Base-by-base conservation (phyloP, 2,329 filamentous ascomycete genomes). In the Paecilomyces variotii region DNA sequence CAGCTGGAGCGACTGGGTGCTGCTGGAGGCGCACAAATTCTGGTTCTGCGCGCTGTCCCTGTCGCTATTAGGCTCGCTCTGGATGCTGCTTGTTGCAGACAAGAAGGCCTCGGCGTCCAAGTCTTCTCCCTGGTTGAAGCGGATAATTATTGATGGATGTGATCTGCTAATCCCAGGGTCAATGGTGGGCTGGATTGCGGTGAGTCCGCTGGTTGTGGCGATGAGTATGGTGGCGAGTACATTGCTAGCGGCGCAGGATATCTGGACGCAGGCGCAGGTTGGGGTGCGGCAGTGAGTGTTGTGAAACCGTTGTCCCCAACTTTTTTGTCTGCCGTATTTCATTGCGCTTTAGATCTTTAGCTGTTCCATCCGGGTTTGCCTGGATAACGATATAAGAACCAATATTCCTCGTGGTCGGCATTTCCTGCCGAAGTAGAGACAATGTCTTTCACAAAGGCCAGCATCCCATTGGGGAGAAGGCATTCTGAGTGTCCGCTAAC, bases 31-130 rank as follows among this genome's bases (percentile, higher is more conserved):
- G 0, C 84, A 88, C 72, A 81, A 84, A 56, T 86, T 88, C 71
- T 91, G 88, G 88, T 82, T 90, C 62, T 82, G 85, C 45, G 81
- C 81, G 0, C 74, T 90, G 25, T 74, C 74, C 10, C 80, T 82
- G 59, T 83, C 80, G 0, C 72, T 83, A 0, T 50, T 80, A 2
- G 67, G 68, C 0, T 61, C 64, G 10, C 30, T 68, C 0, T 71
- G 65, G 64, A 62, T 62, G 4, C 56, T 71, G 35, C 50, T 66
- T 74, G n/a, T 70, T 69, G 54, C 62, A 52, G 45, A 63, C 57
- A 54, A 53, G 54, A 3, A 57, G 51, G 59, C 56, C 19, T 11
- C 67, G 74, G 58, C 67, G 72, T 1, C 64, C 57, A 24, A 68
- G 65, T 58, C 61, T 1, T 60, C 62, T 1, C 67, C 86, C 1